These are phyloP conservation scores for Yamadazyma sp. DNA, from an alignment of 805 yeast species.

Conservation along the genomic window DNA sequence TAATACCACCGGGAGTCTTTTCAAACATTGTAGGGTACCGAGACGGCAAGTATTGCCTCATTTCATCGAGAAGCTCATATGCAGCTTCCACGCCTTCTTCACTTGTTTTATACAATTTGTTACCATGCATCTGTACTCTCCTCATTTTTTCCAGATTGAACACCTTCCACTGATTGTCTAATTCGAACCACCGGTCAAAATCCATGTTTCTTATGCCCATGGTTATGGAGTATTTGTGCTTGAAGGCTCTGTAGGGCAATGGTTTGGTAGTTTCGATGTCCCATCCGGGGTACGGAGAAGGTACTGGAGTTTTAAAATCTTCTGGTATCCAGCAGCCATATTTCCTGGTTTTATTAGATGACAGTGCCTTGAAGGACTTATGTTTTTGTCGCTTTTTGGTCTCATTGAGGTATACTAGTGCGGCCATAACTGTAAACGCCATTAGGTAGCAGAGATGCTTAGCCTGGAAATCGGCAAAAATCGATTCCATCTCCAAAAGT, in stretches of 20 bases:
- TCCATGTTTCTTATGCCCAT: constrained; percentile 71
- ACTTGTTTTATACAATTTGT: constrained; percentile 49
- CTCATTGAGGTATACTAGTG: no score
- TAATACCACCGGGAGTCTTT: constrained; percentile 46
- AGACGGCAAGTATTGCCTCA: constrained; percentile 51
- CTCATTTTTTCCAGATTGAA: constrained; percentile 53
- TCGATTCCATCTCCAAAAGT: no score
- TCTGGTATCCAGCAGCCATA: constrained; percentile 58
- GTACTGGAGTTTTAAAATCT: constrained; percentile 48
- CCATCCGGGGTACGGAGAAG: constrained; percentile 50
- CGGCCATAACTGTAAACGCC: no score
- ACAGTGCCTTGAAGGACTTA: no score
- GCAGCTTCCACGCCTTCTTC: constrained; percentile 55
- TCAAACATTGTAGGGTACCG: constrained; percentile 58
- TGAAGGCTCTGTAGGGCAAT: constrained; percentile 66
- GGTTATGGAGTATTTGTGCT: constrained; percentile 60
- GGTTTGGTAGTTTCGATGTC: constrained; percentile 50
- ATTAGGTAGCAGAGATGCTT: no score
- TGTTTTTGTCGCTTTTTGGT: no score
- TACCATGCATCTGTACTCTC: constrained; percentile 48
- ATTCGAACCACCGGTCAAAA: constrained; percentile 62
- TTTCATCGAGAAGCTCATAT: constrained; percentile 53
- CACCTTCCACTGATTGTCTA: constrained; percentile 64
- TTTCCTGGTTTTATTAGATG: constrained; percentile 35
- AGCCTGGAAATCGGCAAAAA: no score